Conservation (phyloP, 148 eudicot species). For the Spergularia marina region DNA sequence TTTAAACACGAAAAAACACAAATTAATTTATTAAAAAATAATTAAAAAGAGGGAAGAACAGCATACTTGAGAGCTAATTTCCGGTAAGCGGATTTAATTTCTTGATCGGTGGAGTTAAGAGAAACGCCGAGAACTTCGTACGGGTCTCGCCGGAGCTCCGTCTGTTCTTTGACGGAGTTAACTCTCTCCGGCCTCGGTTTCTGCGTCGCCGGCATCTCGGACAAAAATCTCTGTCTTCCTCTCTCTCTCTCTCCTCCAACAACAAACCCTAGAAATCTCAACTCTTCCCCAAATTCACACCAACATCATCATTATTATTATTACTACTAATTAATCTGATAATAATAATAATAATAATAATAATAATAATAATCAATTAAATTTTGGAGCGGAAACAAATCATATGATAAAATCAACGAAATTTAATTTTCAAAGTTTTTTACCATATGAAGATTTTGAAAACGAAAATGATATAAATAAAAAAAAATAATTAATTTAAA, state of each 20-base stretch:
- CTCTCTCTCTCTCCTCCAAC: background rate
- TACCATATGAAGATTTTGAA: background rate
- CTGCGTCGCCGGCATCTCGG: conserved; percentile 54
- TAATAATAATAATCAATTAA: no score
- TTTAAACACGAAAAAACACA: no score
- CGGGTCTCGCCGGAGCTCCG: conserved; percentile 69
- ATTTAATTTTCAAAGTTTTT: no score
- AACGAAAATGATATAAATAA: no score
- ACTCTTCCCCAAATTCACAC: conserved; percentile 6
- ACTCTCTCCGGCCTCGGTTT: conserved; percentile 55
- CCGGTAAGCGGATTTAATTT: conserved; percentile 79
- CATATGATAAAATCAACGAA: no score
- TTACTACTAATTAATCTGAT: no score
- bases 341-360: no score
- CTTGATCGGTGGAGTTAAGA: conserved; percentile 73
- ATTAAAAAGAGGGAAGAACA: background rate
- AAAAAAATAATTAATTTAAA: no score
- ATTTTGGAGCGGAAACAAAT: no score
- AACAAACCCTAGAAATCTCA: conserved; percentile 23
- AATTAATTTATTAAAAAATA: background rate
- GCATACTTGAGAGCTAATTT: conserved; percentile 86
- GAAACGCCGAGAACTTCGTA: conserved; percentile 84
- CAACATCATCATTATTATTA: background rate
- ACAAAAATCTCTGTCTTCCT: background rate
- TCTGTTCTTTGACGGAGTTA: conserved; percentile 29